Percentiles rank a stretch among this genome's conserved stretches.
Conservation (phyloP, 805 yeast species). For the Suhomyces sp. region DNA sequence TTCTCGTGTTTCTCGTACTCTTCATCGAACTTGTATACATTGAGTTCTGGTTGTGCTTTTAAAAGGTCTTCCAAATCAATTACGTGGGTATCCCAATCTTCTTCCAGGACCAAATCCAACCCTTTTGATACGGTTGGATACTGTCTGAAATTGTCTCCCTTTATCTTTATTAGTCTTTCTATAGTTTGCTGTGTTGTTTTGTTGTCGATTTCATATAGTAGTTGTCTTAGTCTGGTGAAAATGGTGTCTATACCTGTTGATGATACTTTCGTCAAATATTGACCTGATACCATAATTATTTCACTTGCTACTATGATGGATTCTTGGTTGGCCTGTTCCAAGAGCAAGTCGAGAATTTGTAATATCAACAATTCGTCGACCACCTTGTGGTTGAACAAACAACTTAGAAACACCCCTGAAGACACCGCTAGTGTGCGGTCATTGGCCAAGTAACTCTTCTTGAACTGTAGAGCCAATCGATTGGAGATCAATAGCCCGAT, state of each 20-base stretch:
- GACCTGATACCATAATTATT: conserved; percentile 55
- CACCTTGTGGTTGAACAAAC: conserved; percentile 63
- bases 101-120: conserved; percentile 63
- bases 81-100: conserved; percentile 57
- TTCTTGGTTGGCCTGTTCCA: conserved; percentile 49
- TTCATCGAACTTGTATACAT: conserved; percentile 51
- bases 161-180: conserved; percentile 50
- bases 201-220: conserved; percentile 56
- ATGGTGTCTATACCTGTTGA: conserved; percentile 47
- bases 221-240: conserved; percentile 57
- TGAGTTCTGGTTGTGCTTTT: conserved; percentile 46
- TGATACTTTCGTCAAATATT: conserved; percentile 43
- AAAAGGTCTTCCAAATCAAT: conserved; percentile 54
- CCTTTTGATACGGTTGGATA: conserved; percentile 42
- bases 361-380: conserved; percentile 30
- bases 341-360: conserved; percentile 34
- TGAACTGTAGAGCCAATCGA: conserved; percentile 59
- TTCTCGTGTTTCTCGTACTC: conserved; percentile 51
- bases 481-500: conserved; percentile 58
- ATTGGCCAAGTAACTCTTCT: conserved; percentile 48
- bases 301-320: conserved; percentile 55
- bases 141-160: conserved; percentile 43
- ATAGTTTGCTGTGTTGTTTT: conserved; percentile 46
- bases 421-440: conserved; percentile 45
- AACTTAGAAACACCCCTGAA: conserved; percentile 53